phyloP scores from a whole-genome alignment of 768 basidiomycete species.

The Leccinum imitatum region DNA sequence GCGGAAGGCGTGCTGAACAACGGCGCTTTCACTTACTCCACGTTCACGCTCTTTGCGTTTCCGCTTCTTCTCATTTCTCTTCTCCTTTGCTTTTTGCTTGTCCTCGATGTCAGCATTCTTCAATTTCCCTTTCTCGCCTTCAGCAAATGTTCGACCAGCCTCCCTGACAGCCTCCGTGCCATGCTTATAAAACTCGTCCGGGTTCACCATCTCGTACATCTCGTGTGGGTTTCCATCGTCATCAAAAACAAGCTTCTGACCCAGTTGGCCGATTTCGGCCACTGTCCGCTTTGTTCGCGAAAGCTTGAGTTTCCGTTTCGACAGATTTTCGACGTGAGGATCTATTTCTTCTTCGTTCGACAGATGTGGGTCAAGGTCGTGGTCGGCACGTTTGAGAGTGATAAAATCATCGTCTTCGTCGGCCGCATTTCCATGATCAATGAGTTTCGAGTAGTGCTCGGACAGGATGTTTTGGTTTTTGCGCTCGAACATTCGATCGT shows the following conservation, averaged over 20 bases:
- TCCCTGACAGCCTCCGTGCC: constrained; percentile 63
- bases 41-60: constrained; percentile 82
- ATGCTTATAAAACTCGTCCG: constrained; percentile 69
- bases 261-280: constrained; percentile 54
- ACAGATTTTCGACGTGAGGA: constrained; percentile 52
- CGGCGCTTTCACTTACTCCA: constrained; percentile 22
- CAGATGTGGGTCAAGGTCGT: constrained; percentile 66
- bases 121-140: constrained; percentile 73
- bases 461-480: constrained; percentile 94
- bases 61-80: constrained; percentile 88
- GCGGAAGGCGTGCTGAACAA: not conserved
- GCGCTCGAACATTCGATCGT: constrained; percentile 96
- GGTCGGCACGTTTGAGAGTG: constrained; percentile 89
- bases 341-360: constrained; percentile 28
- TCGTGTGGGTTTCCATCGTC: constrained; percentile 81
- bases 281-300: constrained; percentile 72
- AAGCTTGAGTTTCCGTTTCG: constrained; percentile 83
- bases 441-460: constrained; percentile 83
- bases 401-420: constrained; percentile 81
- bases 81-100: constrained; percentile 81
- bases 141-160: constrained; percentile 68
- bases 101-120: constrained; percentile 68
- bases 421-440: constrained; percentile 59
- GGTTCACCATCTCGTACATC: constrained; percentile 78
- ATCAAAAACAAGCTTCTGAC: constrained; percentile 85